A percentile compares a stretch with the other conserved stretches of the same genome.
These are phyloP conservation scores for Colletotrichum abscissum DNA, from an alignment of 2,329 filamentous ascomycete species.

Conservation along the genomic window DNA sequence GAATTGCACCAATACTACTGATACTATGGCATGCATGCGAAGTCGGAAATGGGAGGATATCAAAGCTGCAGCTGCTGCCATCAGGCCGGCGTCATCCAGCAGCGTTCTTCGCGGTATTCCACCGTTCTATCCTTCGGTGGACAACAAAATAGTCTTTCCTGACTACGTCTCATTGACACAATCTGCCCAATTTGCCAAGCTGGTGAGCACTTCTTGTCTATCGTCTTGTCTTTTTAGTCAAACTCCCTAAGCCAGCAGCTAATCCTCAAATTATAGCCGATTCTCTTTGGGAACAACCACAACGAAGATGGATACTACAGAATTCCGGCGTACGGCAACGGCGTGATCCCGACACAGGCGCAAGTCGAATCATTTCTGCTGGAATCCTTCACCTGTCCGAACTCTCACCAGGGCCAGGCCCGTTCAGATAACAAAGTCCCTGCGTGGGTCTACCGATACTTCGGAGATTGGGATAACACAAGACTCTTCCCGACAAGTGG, in stretches of 20 bases:
- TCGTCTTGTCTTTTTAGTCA: no score
- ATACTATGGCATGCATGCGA: conserved; percentile 51
- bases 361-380: conserved; percentile 53
- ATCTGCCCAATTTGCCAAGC: conserved; percentile 49
- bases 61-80: conserved; percentile 47
- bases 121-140: conserved; percentile 55
- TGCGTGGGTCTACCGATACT: conserved; percentile 59
- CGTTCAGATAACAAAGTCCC: conserved; percentile 48
- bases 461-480: conserved; percentile 61
- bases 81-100: conserved; percentile 46
- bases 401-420: conserved; percentile 49
- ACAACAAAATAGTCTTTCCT: conserved; percentile 52
- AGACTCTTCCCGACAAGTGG: conserved; percentile 56
- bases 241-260: rapidly evolving
- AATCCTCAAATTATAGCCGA: conserved; percentile 42
- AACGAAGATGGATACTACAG: conserved; percentile 61
- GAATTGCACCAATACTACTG: conserved; percentile 26
- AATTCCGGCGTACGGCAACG: conserved; percentile 52
- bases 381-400: conserved; percentile 59
- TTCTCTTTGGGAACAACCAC: conserved; percentile 55
- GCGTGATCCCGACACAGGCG: conserved; percentile 49
- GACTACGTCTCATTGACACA: conserved; percentile 50
- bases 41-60: conserved; percentile 48
- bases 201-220: background rate
- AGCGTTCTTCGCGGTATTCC: conserved; percentile 50